Percentiles rank a stretch among this genome's conserved stretches.
These are phyloP conservation scores for Endotrypanum monterogeii DNA, from an alignment of 208 protist genomes.

Conservation along the genomic window DNA sequence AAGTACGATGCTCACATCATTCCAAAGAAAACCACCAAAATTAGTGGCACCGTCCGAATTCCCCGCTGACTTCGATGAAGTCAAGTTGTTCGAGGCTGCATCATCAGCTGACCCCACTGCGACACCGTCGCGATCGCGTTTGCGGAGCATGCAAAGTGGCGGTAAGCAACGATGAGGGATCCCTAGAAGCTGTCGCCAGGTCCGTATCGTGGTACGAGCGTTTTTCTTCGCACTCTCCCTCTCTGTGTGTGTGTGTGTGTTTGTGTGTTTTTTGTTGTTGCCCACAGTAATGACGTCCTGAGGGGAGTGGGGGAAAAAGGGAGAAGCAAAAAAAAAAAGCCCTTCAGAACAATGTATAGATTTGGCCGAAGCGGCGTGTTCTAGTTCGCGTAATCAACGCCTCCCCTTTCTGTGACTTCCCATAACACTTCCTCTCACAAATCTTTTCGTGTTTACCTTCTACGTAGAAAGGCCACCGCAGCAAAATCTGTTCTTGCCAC, in stretches of 20 bases:
- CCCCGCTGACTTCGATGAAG: slow-evolving; percentile 4
- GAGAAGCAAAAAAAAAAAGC: background rate
- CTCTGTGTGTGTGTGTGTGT: background rate
- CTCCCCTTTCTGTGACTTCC: too few species aligned
- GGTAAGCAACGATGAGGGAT: too few species aligned
- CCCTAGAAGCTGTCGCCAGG: background rate
- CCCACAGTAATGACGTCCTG: too few species aligned
- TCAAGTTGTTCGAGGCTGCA: too few species aligned
- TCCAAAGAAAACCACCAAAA: slow-evolving; percentile 75
- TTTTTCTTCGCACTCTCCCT: too few species aligned
- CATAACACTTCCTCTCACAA: too few species aligned
- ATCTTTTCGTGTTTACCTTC: too few species aligned
- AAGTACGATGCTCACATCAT: slow-evolving; percentile 61
- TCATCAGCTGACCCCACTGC: background rate
- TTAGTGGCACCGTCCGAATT: slow-evolving; percentile 11
- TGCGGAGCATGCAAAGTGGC: slow-evolving; percentile 16
- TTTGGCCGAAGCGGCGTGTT: too few species aligned
- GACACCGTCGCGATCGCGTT: slow-evolving; percentile 8
- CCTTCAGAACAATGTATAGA: too few species aligned
- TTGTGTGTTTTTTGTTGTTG: background rate
- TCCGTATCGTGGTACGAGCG: background rate
- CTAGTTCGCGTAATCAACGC: too few species aligned
- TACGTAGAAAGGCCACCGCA: too few species aligned
- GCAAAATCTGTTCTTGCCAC: background rate
- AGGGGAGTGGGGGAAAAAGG: background rate